Percentiles rank a stretch among this genome's conserved stretches.
phyloP scores from a whole-genome alignment of 2,329 filamentous ascomycete genomes.

The Aspergillus sp. region DNA sequence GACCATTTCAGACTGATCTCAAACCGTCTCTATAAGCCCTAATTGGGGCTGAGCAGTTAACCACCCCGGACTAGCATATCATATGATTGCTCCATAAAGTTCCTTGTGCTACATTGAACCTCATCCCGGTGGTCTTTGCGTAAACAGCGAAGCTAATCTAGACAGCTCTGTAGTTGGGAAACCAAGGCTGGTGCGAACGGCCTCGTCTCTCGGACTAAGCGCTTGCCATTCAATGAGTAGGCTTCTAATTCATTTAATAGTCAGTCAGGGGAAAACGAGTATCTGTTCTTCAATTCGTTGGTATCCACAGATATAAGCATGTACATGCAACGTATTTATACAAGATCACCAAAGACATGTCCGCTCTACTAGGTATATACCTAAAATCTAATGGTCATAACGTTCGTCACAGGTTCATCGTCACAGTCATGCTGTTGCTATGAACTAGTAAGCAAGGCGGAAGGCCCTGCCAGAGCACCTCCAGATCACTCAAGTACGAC shows the following conservation, averaged over 20 bases:
- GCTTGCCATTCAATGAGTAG: too few relatives aligned
- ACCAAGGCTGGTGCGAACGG: too few relatives aligned
- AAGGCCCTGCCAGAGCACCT: constrained; percentile 73
- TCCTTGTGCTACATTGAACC: too few relatives aligned
- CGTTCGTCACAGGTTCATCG: constrained; percentile 40
- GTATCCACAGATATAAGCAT: not conserved
- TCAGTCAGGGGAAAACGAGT: not conserved
- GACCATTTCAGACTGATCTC: too few relatives aligned
- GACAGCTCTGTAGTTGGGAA: too few relatives aligned
- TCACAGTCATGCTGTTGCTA: constrained; percentile 89
- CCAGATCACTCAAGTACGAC: constrained; percentile 73
- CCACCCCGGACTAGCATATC: too few relatives aligned
- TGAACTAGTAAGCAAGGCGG: constrained; percentile 77
- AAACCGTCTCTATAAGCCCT: too few relatives aligned
- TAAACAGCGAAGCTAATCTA: too few relatives aligned
- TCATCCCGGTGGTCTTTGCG: too few relatives aligned
- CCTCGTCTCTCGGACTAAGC: too few relatives aligned
- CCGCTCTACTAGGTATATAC: not conserved
- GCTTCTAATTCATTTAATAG: not conserved
- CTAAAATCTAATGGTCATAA: not conserved
- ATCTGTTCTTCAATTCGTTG: not conserved
- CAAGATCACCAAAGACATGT: constrained; percentile 5
- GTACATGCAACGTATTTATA: constrained; percentile 1
- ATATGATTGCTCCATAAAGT: too few relatives aligned
- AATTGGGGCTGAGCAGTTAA: too few relatives aligned